phyloP scores from a whole-genome alignment of 495 filamentous ascomycete species.

The Trichoderma virens region DNA sequence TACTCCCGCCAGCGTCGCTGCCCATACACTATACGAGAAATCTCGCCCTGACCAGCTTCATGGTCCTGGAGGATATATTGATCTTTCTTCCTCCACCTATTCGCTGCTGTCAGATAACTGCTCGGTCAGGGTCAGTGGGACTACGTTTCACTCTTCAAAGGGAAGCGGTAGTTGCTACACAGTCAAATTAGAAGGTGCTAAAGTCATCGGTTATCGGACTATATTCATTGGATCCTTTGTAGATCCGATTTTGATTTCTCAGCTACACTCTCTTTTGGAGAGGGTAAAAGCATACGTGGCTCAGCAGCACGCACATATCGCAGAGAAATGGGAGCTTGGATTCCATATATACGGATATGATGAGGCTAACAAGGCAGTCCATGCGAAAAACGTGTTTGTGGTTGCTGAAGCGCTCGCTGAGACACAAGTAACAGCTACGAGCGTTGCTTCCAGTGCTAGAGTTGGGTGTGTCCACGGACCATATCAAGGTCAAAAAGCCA shows the following conservation, averaged over 20 bases:
- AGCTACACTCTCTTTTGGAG: constrained; percentile 22
- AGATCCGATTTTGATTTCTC: constrained; percentile 24
- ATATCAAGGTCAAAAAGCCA: constrained; percentile 38
- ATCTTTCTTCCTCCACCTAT: constrained; percentile 29
- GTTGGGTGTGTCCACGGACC: constrained; percentile 32
- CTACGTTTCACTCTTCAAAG: constrained; percentile 20
- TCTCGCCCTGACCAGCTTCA: constrained; percentile 35
- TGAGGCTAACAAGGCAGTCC: background rate
- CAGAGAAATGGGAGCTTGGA: constrained; percentile 22
- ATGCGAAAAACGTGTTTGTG: constrained; percentile 27
- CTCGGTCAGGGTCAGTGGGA: constrained; percentile 32
- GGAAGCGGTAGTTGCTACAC: constrained; percentile 20
- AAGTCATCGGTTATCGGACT: constrained; percentile 31
- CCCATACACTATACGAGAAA: constrained; percentile 47
- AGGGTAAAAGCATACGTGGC: constrained; percentile 17
- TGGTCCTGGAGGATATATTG: constrained; percentile 40
- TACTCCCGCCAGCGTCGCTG: constrained; percentile 38
- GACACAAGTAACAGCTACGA: constrained; percentile 34
- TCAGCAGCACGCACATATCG: constrained; percentile 16
- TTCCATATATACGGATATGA: constrained; percentile 35
- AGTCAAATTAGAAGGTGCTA: constrained; percentile 40
- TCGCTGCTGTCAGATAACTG: constrained; percentile 30
- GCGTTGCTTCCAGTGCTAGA: constrained; percentile 28
- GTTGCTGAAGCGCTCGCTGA: constrained; percentile 35
- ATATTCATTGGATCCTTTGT: constrained; percentile 38